These are phyloP conservation scores for Stachybotrys echinatus DNA, from an alignment of 2,329 filamentous ascomycete genomes.

Conservation along the genomic window DNA sequence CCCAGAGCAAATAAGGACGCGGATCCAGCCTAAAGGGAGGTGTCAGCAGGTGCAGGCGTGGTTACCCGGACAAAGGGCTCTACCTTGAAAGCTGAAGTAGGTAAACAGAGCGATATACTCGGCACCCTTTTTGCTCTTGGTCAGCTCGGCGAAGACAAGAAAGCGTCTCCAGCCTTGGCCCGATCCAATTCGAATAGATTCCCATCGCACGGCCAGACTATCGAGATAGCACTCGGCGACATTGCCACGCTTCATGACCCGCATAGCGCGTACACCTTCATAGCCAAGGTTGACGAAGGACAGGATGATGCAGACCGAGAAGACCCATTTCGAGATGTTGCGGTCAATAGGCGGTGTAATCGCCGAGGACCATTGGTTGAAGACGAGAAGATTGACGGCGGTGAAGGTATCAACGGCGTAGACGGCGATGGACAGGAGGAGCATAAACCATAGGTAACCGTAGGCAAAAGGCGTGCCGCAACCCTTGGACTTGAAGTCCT, in stretches of 20 bases:
- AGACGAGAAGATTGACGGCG: slow-evolving; percentile 82
- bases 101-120: slow-evolving; percentile 89
- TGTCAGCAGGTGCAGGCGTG: slow-evolving; percentile 7
- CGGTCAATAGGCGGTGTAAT: slow-evolving; percentile 75
- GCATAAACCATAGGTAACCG: slow-evolving; percentile 74
- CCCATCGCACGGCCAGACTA: slow-evolving; percentile 75
- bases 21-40: slow-evolving; percentile 64
- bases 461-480: slow-evolving; percentile 77
- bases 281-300: slow-evolving; percentile 79
- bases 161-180: slow-evolving; percentile 84
- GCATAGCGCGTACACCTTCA: slow-evolving; percentile 73
- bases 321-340: slow-evolving; percentile 87
- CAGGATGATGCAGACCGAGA: slow-evolving; percentile 83
- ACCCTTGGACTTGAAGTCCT: slow-evolving; percentile 80
- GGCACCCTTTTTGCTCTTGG: slow-evolving; percentile 83
- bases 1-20: slow-evolving; percentile 84
- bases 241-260: slow-evolving; percentile 77
- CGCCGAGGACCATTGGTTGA: slow-evolving; percentile 82
- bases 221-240: slow-evolving; percentile 92
- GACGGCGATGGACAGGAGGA: slow-evolving; percentile 73
- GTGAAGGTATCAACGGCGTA: slow-evolving; percentile 92
- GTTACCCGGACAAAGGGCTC: slow-evolving; percentile 16
- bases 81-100: slow-evolving; percentile 71
- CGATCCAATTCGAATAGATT: slow-evolving; percentile 70
- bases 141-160: slow-evolving; percentile 85